Percentiles rank a stretch among this genome's conserved stretches.
Evolutionary conservation across 2,329 filamentous ascomycete species (phyloP).

Genomic region (Xylariaceae sp.): DNA sequence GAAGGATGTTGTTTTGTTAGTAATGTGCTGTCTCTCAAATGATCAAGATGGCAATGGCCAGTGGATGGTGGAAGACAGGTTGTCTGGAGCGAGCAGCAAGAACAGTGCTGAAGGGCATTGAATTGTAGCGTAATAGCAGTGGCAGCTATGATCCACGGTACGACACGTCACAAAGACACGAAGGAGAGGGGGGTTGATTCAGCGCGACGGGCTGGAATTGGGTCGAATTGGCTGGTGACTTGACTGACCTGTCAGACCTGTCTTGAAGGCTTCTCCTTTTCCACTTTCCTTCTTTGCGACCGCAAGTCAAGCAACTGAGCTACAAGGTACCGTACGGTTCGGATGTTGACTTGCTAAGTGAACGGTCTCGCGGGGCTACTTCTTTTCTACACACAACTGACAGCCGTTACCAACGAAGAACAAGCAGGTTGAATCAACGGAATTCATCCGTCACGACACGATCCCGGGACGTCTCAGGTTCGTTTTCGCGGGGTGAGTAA

Average conservation of each 20-base stretch:
- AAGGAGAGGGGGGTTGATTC: slow-evolving; percentile 9
- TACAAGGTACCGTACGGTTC: too few species aligned
- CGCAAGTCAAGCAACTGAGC: too few species aligned
- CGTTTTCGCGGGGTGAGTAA: not conserved
- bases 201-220: slow-evolving; percentile 16
- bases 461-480: not conserved
- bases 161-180: slow-evolving; percentile 29
- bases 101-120: too few species aligned
- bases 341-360: too few species aligned
- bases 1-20: not conserved
- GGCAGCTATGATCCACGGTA: slow-evolving; percentile 19
- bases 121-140: slow-evolving; percentile 9
- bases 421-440: not conserved
- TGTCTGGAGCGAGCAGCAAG: too few species aligned
- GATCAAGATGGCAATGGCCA: too few species aligned
- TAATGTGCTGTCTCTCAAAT: not conserved
- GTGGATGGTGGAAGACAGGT: too few species aligned
- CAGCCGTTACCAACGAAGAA: too few species aligned
- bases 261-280: not conserved
- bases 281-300: too few species aligned
- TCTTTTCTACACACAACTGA: too few species aligned
- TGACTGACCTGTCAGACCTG: not conserved
- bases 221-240: slow-evolving; percentile 1
- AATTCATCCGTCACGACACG: not conserved
- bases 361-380: too few species aligned